Base-by-base conservation (phyloP, 805 yeast genomes). In the Scheffersomyces lignosus region DNA sequence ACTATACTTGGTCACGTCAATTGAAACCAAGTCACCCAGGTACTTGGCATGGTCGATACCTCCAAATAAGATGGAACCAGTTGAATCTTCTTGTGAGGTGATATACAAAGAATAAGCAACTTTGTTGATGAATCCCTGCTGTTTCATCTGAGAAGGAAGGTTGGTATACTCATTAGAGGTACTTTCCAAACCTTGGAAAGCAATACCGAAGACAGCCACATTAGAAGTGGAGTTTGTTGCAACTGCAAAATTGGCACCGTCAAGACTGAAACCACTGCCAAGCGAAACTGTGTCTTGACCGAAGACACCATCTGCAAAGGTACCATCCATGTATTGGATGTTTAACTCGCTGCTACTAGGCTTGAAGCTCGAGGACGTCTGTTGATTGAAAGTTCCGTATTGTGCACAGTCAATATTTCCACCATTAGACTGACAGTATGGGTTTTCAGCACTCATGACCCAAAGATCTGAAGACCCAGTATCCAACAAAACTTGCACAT, bases 381-480 rank as follows among this genome's bases (percentile, higher is more conserved):
- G 28, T 15, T 40, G 35, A 36, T 55, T 39, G 40, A 49, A 58
- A 12, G 55, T 45, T 15, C 56, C 59, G 31, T 39, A 38, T 18
- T 40, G 32, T 16, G 36, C 44, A 37, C 60, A 51, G 33, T 50
- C 42, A 30, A 60, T 40, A 2, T 32, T 27, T 4, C 60, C 61
- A 13, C 58, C 60, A 38, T 53, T 45, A 18, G 44, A 23, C 3
- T 24, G 7, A 37, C 63, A 56, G n/a, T 54, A 45, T 3, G 56
- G 48, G 40, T 52, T 56, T 14, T 46, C 37, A 8, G 37, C 5
- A 5, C 38, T 25, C 24, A 43, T 43, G 15, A 83, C 77, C 87
- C 87, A 83, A 15, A 85, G 60, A 54, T 84, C 91, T 0, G 86
- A 73, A 0, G 89, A 82, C 2, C 91, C 93, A 1, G 90, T 84